Evolutionary conservation across 2,329 filamentous ascomycete genomes (phyloP).

Genomic region (Neophaeococcomyces aloes): DNA sequence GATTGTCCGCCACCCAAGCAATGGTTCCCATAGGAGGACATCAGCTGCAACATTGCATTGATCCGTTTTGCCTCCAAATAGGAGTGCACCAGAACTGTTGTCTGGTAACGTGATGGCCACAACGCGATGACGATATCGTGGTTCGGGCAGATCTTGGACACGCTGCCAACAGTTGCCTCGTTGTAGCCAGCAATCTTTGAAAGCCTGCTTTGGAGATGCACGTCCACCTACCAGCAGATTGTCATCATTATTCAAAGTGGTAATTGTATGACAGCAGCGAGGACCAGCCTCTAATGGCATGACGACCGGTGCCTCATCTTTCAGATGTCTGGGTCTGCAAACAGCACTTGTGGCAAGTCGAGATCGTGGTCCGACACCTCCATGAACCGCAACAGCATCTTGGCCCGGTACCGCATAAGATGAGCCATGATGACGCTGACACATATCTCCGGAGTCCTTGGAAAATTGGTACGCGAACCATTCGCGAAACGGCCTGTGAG

Average conservation of each 20-base stretch:
- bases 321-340: conserved; percentile 38
- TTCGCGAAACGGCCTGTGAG: conserved; percentile 13
- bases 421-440: conserved; percentile 52
- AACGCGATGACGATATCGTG: conserved; percentile 65
- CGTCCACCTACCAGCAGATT: conserved; percentile 66
- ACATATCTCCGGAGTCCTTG: conserved; percentile 31
- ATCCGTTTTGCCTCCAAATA: conserved; percentile 53
- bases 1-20: conserved; percentile 42
- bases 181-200: conserved; percentile 67
- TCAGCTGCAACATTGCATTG: conserved; percentile 39
- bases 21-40: conserved; percentile 45
- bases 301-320: conserved; percentile 38
- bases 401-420: conserved; percentile 32
- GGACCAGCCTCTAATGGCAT: conserved; percentile 29
- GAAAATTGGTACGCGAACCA: conserved; percentile 26
- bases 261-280: conserved; percentile 68
- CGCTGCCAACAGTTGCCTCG: conserved; percentile 53
- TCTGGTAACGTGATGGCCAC: conserved; percentile 34
- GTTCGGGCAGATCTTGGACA: conserved; percentile 54
- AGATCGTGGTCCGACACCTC: conserved; percentile 36
- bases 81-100: conserved; percentile 38
- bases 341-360: conserved; percentile 39
- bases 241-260: conserved; percentile 48
- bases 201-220: conserved; percentile 58
- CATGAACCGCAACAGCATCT: conserved; percentile 30